Evolutionary conservation across 1,284 basidiomycete genomes (phyloP), one percentile per base, ranked within the genome.

Genomic region (Taiwanofungus camphoratus): DNA sequence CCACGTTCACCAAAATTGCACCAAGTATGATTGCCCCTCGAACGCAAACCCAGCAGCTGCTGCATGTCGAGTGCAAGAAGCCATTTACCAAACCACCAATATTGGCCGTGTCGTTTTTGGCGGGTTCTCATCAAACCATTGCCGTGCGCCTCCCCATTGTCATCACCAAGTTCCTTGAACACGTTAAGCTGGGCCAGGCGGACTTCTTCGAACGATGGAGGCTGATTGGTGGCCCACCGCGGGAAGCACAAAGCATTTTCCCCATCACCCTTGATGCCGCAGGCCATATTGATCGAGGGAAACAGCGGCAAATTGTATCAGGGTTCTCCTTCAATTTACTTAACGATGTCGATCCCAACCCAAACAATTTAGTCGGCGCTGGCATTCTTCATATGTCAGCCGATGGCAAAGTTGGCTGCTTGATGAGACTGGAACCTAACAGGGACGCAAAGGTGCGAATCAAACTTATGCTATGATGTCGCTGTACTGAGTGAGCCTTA

Each of bases 171-270:
- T 99, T 99, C 66, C 74, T 98, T 51, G 94, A 97, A 61, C 89
- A 89, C 27, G 92, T 97, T 43, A 85, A 83, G 56, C 76, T 99
- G 27, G 82, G 78, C 12, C 73, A 79, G 46, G 70, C 76, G 0
- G 89, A 95, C 53, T 99, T 99, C 74, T 99, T 99, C 64, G 94
- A 97, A 64, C 76, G 96, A 42, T 99, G 96, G 96, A 92, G 92
- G 65, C 71, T 97, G 56, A 97, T 99, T 45, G 95, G 95, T 15
- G 93, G 92, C 1, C 76, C 94, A 21, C 92, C 93, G 19, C 77
- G 93, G 43, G 96, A 99, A 68, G 79, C 87, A 15, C 96, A 99
- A 64, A 68, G 69, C 48, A 79, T 99, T 49, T 96, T 97, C 66
- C 78, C 86, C 0, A 84, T 98, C 53, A 67, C 70, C 33, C 68